Percentiles rank a stretch among this genome's conserved stretches.
These are phyloP conservation scores for Angomonas deanei DNA, from an alignment of 208 protist species.

Conservation along the genomic window DNA sequence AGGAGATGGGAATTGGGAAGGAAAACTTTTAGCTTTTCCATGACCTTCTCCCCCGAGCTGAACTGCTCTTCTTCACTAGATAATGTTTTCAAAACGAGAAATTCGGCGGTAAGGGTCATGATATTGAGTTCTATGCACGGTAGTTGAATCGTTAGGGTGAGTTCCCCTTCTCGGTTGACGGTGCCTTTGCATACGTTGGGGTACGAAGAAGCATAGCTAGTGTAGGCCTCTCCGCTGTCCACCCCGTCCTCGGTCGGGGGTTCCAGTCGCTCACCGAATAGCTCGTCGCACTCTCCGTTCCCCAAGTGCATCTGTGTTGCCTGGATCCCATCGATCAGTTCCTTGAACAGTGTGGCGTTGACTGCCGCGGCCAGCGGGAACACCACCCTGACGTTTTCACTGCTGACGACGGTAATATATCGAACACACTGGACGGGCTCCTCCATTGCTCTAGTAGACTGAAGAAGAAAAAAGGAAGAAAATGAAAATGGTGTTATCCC, in stretches of 20 bases:
- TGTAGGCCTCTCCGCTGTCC: slow-evolving; percentile 7
- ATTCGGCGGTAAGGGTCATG: slow-evolving; percentile 32
- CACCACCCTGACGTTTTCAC: slow-evolving; percentile 45
- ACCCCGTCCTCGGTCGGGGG: background rate
- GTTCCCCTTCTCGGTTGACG: background rate
- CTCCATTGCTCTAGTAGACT: background rate
- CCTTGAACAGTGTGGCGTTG: slow-evolving; percentile 41
- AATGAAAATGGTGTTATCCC: too few relatives aligned
- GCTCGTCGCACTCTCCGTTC: background rate
- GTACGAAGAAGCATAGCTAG: background rate
- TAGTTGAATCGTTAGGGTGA: slow-evolving; percentile 24
- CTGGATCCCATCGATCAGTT: slow-evolving; percentile 45
- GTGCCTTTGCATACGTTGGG: background rate
- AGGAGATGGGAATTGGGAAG: slow-evolving; percentile 24
- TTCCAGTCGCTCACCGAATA: background rate
- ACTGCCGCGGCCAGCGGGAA: slow-evolving; percentile 47
- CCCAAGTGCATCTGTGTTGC: slow-evolving; percentile 19
- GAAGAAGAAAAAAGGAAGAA: background rate
- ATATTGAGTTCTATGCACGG: slow-evolving; percentile 24
- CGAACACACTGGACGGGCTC: slow-evolving; percentile 11
- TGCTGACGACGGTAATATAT: slow-evolving; percentile 39
- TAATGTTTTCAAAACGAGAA: slow-evolving; percentile 31
- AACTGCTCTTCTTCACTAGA: background rate
- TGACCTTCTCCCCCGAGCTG: slow-evolving; percentile 15
- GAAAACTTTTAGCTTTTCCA: slow-evolving; percentile 24